Evolutionary conservation across 371 early-diverging fungal genomes (phyloP).

Genomic region (Lichtheimia corymbifera): DNA sequence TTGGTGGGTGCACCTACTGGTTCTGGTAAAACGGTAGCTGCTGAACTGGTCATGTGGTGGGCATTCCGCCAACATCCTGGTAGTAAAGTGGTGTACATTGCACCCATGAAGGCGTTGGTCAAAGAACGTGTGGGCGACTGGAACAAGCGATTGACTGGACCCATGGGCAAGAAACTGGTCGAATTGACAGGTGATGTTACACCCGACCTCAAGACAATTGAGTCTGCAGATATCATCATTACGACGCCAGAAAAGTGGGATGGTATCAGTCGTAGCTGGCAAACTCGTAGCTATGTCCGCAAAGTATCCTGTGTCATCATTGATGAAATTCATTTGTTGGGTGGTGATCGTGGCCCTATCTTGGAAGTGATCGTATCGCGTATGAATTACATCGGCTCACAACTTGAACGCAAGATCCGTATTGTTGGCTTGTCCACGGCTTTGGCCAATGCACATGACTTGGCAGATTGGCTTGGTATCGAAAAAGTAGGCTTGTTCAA

Average conservation of each 20-base stretch:
- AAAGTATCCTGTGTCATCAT: slow-evolving; percentile 90
- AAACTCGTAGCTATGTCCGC: slow-evolving; percentile 82
- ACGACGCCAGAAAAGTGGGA: slow-evolving; percentile 99
- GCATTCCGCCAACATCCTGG: slow-evolving; percentile 84
- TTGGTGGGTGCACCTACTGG: slow-evolving; percentile 99
- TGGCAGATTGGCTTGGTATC: slow-evolving; percentile 97
- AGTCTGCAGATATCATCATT: slow-evolving; percentile 93
- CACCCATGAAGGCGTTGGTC: slow-evolving; percentile 99
- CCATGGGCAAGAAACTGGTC: slow-evolving; percentile 81
- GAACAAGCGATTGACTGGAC: slow-evolving; percentile 72
- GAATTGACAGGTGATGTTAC: slow-evolving; percentile 98
- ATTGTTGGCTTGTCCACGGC: slow-evolving; percentile 98
- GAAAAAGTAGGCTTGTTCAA: slow-evolving; percentile 85
- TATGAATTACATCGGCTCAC: slow-evolving; percentile 91
- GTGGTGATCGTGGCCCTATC: slow-evolving; percentile 96
- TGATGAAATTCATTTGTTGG: slow-evolving; percentile 99
- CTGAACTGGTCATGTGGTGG: slow-evolving; percentile 93
- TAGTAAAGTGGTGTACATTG: slow-evolving; percentile 96
- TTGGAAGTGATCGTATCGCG: slow-evolving; percentile 98
- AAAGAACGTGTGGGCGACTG: slow-evolving; percentile 95
- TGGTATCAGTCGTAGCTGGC: slow-evolving; percentile 93
- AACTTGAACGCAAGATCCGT: slow-evolving; percentile 73
- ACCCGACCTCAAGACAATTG: slow-evolving; percentile 85
- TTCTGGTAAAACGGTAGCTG: slow-evolving; percentile 98
- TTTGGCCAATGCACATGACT: slow-evolving; percentile 95